These are phyloP conservation scores for Terana coerulea DNA, from an alignment of 768 basidiomycete species.

Conservation along the genomic window DNA sequence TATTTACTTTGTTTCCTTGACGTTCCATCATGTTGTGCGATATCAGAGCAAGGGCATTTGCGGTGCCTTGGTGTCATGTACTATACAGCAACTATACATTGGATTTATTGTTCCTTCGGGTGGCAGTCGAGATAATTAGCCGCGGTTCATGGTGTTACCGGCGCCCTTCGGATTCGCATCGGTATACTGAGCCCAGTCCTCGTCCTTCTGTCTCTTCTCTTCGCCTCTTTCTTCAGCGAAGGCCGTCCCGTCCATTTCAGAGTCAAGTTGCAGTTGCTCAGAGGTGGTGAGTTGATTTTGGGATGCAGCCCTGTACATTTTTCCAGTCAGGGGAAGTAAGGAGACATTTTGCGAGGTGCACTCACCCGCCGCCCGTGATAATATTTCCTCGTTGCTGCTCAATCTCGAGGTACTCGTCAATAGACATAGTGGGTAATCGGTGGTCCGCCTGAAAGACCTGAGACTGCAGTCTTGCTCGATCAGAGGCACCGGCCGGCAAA, in stretches of 20 bases:
- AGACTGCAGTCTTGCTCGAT: conserved; percentile 68
- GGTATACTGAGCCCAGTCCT: conserved; percentile 87
- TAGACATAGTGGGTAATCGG: conserved; percentile 89
- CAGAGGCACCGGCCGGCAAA: conserved; percentile 62
- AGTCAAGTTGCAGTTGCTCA: conserved; percentile 73
- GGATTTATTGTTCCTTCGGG: background rate
- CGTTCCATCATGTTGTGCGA: background rate
- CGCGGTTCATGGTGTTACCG: conserved; percentile 97
- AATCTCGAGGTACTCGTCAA: conserved; percentile 91
- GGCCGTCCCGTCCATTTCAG: conserved; percentile 80
- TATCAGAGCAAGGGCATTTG: background rate
- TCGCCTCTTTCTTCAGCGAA: conserved; percentile 68
- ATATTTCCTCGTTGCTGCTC: conserved; percentile 84
- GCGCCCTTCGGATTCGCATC: conserved; percentile 85
- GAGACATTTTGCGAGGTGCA: conserved; percentile 4
- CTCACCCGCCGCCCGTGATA: conserved; percentile 84
- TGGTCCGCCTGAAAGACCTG: conserved; percentile 85
- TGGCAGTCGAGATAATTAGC: conserved; percentile 38
- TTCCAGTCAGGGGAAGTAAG: background rate
- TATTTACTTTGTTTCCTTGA: background rate
- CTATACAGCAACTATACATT: conserved; percentile 10
- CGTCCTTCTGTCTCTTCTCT: conserved; percentile 77
- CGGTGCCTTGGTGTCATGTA: conserved; percentile 6
- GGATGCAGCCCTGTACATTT: conserved; percentile 69
- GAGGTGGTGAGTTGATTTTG: conserved; percentile 64